These are phyloP conservation scores for Citeromyces siamensis DNA, from an alignment of 1,139 yeast genomes.

Conservation along the genomic window DNA sequence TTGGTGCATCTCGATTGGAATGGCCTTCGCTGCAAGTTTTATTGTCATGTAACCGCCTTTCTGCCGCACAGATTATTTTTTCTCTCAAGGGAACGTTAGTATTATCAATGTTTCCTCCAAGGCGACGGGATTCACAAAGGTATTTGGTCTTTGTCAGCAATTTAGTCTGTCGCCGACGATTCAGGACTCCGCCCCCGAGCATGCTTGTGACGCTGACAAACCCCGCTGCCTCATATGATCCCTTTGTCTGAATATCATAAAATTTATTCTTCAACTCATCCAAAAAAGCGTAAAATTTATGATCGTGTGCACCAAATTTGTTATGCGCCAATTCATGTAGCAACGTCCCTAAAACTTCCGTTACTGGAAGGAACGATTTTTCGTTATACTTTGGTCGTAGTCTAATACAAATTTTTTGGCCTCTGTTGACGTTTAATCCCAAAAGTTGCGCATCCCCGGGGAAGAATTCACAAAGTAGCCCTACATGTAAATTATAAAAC, in stretches of 20 bases:
- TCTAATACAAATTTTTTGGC: constrained; percentile 62
- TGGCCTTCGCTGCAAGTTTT: constrained; percentile 32
- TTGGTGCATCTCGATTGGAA: constrained; percentile 7
- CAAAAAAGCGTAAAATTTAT: constrained; percentile 48
- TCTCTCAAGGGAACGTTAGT: constrained; percentile 24
- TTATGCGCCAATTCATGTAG: constrained; percentile 87
- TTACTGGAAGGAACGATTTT: constrained; percentile 47
- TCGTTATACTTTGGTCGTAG: constrained; percentile 50
- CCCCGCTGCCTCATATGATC: constrained; percentile 27
- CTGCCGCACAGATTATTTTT: constrained; percentile 56
- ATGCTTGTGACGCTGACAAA: constrained; percentile 37
- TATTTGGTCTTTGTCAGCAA: constrained; percentile 26
- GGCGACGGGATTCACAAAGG: constrained; percentile 21
- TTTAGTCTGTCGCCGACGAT: constrained; percentile 26
- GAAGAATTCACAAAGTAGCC: constrained; percentile 66
- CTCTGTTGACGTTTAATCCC: constrained; percentile 83
- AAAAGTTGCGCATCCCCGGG: constrained; percentile 59
- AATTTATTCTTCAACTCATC: constrained; percentile 51
- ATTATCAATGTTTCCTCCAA: constrained; percentile 10
- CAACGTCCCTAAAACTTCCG: constrained; percentile 68
- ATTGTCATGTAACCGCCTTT: constrained; percentile 43
- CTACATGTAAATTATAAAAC: constrained; percentile 53
- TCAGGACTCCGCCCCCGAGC: constrained; percentile 27
- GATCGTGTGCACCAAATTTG: constrained; percentile 69
- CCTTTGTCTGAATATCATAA: constrained; percentile 35